Percentiles rank a stretch among this genome's conserved stretches.
phyloP scores from a whole-genome alignment of 2,329 filamentous ascomycete species.

The Colletotrichum godetiae region DNA sequence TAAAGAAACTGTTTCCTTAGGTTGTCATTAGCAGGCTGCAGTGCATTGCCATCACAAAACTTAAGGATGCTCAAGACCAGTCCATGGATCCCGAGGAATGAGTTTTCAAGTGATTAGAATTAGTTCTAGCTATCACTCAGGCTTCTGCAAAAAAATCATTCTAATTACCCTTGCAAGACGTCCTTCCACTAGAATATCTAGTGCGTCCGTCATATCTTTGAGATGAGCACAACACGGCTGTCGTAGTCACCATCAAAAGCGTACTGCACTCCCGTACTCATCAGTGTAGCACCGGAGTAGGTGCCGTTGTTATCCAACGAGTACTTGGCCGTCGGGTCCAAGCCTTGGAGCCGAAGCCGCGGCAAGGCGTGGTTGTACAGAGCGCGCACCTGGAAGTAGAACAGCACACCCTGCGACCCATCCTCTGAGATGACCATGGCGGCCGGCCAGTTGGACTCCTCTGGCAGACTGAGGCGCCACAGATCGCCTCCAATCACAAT shows the following conservation, averaged over 20 bases:
- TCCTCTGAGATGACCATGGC: constrained; percentile 69
- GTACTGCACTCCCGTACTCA: constrained; percentile 71
- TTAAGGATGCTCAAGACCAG: neutral
- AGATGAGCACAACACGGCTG: constrained; percentile 66
- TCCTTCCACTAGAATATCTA: neutral
- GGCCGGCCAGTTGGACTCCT: constrained; percentile 71
- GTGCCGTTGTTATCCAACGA: constrained; percentile 58
- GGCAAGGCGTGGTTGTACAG: constrained; percentile 65
- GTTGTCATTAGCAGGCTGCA: too few species aligned
- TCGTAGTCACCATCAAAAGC: constrained; percentile 64
- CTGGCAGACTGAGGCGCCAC: constrained; percentile 68
- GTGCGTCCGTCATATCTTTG: constrained; percentile 49
- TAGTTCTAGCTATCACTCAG: neutral
- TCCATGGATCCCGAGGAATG: neutral
- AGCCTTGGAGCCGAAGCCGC: constrained; percentile 64
- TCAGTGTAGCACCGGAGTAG: constrained; percentile 69
- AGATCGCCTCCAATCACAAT: constrained; percentile 68
- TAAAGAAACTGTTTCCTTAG: too few species aligned
- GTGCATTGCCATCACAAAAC: too few species aligned
- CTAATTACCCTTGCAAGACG: neutral
- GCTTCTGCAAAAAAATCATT: neutral
- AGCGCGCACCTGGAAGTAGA: constrained; percentile 69
- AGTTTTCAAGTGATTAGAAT: neutral
- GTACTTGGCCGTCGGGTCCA: constrained; percentile 66
- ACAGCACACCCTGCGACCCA: constrained; percentile 61